Evolutionary conservation across 352 stramenopile genomes (phyloP), one percentile per base, ranked within the genome.

Genomic region (Pythium vanterpoolii): DNA sequence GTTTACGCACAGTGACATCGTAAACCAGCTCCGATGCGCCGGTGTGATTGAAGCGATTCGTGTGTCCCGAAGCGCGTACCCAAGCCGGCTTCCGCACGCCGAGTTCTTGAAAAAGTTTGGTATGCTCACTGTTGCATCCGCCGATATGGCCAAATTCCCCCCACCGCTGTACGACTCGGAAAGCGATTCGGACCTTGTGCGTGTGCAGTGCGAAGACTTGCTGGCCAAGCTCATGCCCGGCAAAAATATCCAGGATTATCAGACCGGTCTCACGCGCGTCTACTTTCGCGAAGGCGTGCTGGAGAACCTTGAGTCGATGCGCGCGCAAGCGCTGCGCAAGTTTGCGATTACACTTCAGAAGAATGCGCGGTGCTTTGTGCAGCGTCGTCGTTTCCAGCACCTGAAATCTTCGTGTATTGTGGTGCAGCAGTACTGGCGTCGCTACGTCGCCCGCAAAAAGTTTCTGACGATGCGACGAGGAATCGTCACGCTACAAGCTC

Each of bases 1-100:
- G 42, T 93, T 90, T 48, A 71, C 78, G 5, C 85, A 93, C 45
- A 55, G 60, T 19, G 81, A 90, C 7, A 86, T 95, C 26, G 86
- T 95, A 21, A 90, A 79, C 45, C 86, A 96, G 54, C 59, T 95
- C 40, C 83, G 86, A 9, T 95, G 86, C 43, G 86, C 84, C 1
- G 86, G 86, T 56, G 86, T 95, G 26, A 90, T 95, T 53, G 84
- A 95, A 64, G 86, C 86, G 13, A 94, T 95, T 49, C 86, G 86
- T 24, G 86, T 95, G 19, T 90, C 81, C 46, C 81, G 86, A n/a
- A 91, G 83, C 19, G 86, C 84, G 1, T 95, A 95, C 53, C 86
- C 86, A 5, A 93, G 76, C 46, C 83, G 85, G 34, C 74, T 95
- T 39, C 77, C 80, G 11, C 85, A 95, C 39, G 36, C 75, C 36